Evolutionary conservation across 148 eudicot genomes (phyloP).

Genomic region (Limonium bicolor): DNA sequence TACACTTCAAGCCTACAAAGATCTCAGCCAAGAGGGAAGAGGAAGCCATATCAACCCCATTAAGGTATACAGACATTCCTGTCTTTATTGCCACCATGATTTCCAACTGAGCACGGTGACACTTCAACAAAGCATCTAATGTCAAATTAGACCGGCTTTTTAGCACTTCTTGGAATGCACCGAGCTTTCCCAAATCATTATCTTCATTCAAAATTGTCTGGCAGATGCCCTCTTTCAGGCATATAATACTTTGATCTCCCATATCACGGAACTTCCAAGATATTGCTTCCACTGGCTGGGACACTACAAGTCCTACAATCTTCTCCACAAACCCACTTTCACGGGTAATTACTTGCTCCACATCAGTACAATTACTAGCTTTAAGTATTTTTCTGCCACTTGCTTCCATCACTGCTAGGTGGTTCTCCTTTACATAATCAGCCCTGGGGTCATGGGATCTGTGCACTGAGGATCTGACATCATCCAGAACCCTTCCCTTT

Average conservation of each 20-base stretch:
- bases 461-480: constrained; percentile 28
- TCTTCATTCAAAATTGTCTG: constrained; percentile 47
- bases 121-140: constrained; percentile 46
- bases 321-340: constrained; percentile 59
- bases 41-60: constrained; percentile 27
- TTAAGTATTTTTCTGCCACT: constrained; percentile 29
- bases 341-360: constrained; percentile 20
- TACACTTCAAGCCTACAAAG: constrained; percentile 63
- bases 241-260: constrained; percentile 30
- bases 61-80: constrained; percentile 47
- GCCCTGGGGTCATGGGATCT: constrained; percentile 55
- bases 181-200: constrained; percentile 39
- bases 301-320: constrained; percentile 47
- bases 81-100: constrained; percentile 60
- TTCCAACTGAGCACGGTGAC: constrained; percentile 61
- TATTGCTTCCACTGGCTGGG: constrained; percentile 57
- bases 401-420: constrained; percentile 26
- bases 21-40: constrained; percentile 69
- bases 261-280: constrained; percentile 55
- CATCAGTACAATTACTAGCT: constrained; percentile 28
- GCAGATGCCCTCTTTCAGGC: constrained; percentile 44
- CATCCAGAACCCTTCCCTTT: constrained; percentile 24
- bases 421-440: constrained; percentile 41
- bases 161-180: constrained; percentile 47
- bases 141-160: constrained; percentile 57